Evolutionary conservation across 2,329 filamentous ascomycete genomes (phyloP).

Genomic region (Aspergillus sp.): DNA sequence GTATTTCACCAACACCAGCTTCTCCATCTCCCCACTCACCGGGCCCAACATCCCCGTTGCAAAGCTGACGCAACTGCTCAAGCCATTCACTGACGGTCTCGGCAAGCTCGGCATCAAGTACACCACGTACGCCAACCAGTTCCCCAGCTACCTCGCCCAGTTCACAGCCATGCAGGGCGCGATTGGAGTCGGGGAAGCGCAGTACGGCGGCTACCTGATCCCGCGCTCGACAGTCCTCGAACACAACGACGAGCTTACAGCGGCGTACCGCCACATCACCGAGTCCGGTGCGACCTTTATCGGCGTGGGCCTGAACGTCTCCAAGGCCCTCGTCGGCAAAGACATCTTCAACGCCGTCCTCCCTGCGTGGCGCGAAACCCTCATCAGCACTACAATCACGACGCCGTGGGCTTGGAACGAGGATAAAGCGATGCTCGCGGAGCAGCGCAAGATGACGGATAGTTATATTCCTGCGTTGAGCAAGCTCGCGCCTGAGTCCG

Average conservation of each 20-base stretch:
- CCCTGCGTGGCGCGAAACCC: slow-evolving; percentile 44
- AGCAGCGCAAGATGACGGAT: slow-evolving; percentile 41
- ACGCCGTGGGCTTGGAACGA: slow-evolving; percentile 40
- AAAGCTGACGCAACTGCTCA: slow-evolving; percentile 46
- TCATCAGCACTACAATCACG: slow-evolving; percentile 39
- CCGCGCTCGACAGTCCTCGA: slow-evolving; percentile 15
- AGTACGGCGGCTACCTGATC: slow-evolving; percentile 38
- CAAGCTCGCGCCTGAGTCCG: slow-evolving; percentile 33
- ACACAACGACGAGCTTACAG: slow-evolving; percentile 1
- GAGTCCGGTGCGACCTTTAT: slow-evolving; percentile 1
- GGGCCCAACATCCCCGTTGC: slow-evolving; percentile 47
- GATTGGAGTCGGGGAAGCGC: slow-evolving; percentile 41
- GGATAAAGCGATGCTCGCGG: slow-evolving; percentile 32
- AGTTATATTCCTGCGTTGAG: slow-evolving; percentile 38
- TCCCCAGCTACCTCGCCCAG: slow-evolving; percentile 32
- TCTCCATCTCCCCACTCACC: slow-evolving; percentile 47
- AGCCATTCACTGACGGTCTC: slow-evolving; percentile 46
- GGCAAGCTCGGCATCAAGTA: slow-evolving; percentile 35
- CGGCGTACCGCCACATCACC: slow-evolving; percentile 7
- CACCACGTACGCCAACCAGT: slow-evolving; percentile 27
- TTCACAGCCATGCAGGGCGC: slow-evolving; percentile 32
- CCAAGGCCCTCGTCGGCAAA: slow-evolving; percentile 28
- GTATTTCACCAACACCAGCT: slow-evolving; percentile 53
- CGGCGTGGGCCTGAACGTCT: slow-evolving; percentile 33
- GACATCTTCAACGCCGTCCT: slow-evolving; percentile 46